A percentile compares a stretch with the other conserved stretches of the same genome.
phyloP scores from a whole-genome alignment of 768 basidiomycete genomes.

The Trametes gibbosa region DNA sequence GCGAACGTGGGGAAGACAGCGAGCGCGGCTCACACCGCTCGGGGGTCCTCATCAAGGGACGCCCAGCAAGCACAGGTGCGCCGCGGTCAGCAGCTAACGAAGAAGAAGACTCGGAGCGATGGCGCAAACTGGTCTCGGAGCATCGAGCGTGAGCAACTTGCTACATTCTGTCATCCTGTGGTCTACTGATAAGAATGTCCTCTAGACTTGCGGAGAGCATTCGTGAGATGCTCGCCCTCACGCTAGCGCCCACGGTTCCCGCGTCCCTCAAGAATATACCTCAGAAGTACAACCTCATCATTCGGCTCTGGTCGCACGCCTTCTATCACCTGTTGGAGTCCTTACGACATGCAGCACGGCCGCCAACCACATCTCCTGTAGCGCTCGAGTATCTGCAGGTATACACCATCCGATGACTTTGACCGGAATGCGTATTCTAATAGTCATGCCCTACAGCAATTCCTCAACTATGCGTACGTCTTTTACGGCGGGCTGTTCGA shows the following conservation, averaged over 20 bases:
- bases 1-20: slow-evolving; percentile 29
- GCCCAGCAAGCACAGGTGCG: slow-evolving; percentile 26
- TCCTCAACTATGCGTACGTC: slow-evolving; percentile 92
- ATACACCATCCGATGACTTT: background rate
- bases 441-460: slow-evolving; percentile 45
- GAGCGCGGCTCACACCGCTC: slow-evolving; percentile 36
- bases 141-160: slow-evolving; percentile 81
- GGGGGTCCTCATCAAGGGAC: slow-evolving; percentile 39
- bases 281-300: slow-evolving; percentile 92
- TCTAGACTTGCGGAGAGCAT: slow-evolving; percentile 84
- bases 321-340: slow-evolving; percentile 91
- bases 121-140: slow-evolving; percentile 65
- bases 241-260: slow-evolving; percentile 83
- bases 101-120: slow-evolving; percentile 72
- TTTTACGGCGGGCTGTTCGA: slow-evolving; percentile 92
- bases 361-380: slow-evolving; percentile 58
- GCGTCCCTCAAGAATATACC: slow-evolving; percentile 88
- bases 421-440: background rate
- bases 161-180: slow-evolving; percentile 7
- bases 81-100: slow-evolving; percentile 34
- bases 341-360: slow-evolving; percentile 63
- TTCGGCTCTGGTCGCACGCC: slow-evolving; percentile 86
- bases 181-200: background rate
- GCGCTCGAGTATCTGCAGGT: slow-evolving; percentile 85
- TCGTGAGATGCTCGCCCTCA: slow-evolving; percentile 83